Evolutionary conservation across 2,329 filamentous ascomycete species (phyloP), one percentile per base, ranked within the genome.

Genomic region (Trichophyton mentagrophytes): DNA sequence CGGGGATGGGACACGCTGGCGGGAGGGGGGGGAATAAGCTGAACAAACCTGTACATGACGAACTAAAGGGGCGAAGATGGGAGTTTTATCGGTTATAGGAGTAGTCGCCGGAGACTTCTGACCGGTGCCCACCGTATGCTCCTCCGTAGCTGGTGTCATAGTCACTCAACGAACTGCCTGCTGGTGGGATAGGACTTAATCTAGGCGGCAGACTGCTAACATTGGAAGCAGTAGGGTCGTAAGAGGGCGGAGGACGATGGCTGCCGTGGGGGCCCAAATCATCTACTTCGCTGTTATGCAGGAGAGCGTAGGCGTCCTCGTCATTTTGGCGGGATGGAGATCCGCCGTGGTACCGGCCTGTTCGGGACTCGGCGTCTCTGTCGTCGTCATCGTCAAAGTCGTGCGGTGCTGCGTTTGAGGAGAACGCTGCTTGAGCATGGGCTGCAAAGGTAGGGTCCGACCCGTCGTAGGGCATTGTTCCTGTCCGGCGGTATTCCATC

Each of bases 401-500:
- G 40, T 75, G 72, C 33, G 70, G 72, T 36, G 70, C 73, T 11
- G 76, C 74, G 62, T 76, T 78, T 7, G 74, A 76, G 6, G 76
- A 77, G 66, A 78, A 78, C 33, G 74, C 76, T 20, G 75, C 75
- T 64, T 78, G 76, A 62, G 71, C 74, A 62, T 78, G 76, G n/a
- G 75, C 74, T 17, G 78, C 76, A 67, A 80, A 78, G 47, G 78
- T 78, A 2, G 74, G 72, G 51, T 77, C 74, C 6, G 73, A 72
- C 1, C 72, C 69, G 40, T 75, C 73, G 65, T 73, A 73, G 56
- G 81, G 81, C 61, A 82, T 74, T 56, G 78, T 77, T 62, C 82
- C 82, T 55, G 80, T 81, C 64, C 78, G 78, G 64, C 80, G 79
- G 74, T 80, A 83, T 66, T 82, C 77, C 69, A 77, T 73, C 61